Conservation (phyloP, 768 basidiomycete genomes). For the button mushroom (Agaricus bisporus) region DNA sequence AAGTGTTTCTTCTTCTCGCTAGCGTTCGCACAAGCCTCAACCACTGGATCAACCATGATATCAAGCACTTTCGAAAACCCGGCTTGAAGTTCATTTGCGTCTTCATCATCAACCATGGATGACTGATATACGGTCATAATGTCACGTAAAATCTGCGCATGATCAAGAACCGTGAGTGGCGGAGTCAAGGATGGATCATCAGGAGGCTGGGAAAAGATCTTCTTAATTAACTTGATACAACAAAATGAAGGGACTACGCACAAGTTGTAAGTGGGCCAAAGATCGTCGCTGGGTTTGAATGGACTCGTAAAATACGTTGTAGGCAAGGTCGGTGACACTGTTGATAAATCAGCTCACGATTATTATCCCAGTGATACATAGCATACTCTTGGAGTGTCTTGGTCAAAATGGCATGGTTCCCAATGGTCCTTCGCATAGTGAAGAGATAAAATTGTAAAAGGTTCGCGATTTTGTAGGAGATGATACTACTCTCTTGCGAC, state of each 20-base stretch:
- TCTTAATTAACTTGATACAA: not conserved
- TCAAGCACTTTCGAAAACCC: slow-evolving; percentile 73
- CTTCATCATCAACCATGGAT: slow-evolving; percentile 68
- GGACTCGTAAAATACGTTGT: slow-evolving; percentile 82
- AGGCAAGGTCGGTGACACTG: slow-evolving; percentile 78
- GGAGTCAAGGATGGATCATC: slow-evolving; percentile 70
- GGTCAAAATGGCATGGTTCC: slow-evolving; percentile 73
- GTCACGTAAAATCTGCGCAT: slow-evolving; percentile 79
- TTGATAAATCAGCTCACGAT: not conserved
- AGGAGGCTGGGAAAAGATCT: slow-evolving; percentile 40
- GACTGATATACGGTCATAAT: slow-evolving; percentile 87
- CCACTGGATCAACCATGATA: slow-evolving; percentile 77
- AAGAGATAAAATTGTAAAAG: slow-evolving; percentile 91
- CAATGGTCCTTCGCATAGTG: slow-evolving; percentile 91
- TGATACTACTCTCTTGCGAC: slow-evolving; percentile 90
- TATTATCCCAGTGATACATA: not conserved
- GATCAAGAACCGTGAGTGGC: slow-evolving; percentile 75
- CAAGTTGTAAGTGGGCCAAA: slow-evolving; percentile 45
- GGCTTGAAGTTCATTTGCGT: slow-evolving; percentile 30
- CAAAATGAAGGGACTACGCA: slow-evolving; percentile 22
- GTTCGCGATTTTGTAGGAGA: slow-evolving; percentile 89
- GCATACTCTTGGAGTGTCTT: slow-evolving; percentile 74
- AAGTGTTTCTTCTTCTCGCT: slow-evolving; percentile 57
- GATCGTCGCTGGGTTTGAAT: slow-evolving; percentile 80
- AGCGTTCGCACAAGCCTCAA: slow-evolving; percentile 66